A percentile compares a stretch with the other conserved stretches of the same genome.
phyloP scores from a whole-genome alignment of 257 asterid species.

The Scutellaria minor region DNA sequence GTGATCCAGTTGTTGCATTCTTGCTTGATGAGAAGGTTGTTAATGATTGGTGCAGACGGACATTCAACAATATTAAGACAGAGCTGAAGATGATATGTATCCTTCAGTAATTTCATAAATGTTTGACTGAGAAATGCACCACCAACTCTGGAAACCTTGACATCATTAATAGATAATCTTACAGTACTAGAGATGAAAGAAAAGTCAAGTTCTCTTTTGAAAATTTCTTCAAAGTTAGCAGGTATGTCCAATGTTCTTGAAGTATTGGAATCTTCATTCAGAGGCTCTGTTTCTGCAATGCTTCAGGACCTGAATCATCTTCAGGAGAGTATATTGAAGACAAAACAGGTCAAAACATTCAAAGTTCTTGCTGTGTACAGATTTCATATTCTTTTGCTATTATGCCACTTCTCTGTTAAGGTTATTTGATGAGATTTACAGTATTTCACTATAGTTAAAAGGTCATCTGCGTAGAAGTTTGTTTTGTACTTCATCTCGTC shows the following conservation, averaged over 20 bases:
- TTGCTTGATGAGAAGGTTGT: constrained; percentile 97
- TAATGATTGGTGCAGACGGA: constrained; percentile 93
- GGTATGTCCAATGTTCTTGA: constrained; percentile 77
- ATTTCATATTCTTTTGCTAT: constrained; percentile 12
- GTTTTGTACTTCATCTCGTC: constrained; percentile 15
- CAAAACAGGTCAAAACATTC: constrained; percentile 75
- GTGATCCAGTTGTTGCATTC: constrained; percentile 91
- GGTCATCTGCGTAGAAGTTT: constrained; percentile 13
- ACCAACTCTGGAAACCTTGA: constrained; percentile 50
- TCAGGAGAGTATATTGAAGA: constrained; percentile 79
- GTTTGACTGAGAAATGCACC: constrained; percentile 20
- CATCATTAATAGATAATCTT: constrained; percentile 62
- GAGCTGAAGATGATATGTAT: constrained; percentile 80
- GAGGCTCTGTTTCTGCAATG: constrained; percentile 72
- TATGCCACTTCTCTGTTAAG: constrained; percentile 11
- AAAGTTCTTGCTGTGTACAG: constrained; percentile 21
- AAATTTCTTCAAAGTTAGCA: constrained; percentile 71
- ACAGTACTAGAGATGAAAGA: constrained; percentile 53
- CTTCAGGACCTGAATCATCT: constrained; percentile 74
- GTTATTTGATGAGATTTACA: constrained; percentile 4
- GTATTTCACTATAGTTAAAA: background rate
- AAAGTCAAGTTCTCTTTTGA: constrained; percentile 58
- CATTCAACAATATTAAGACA: constrained; percentile 55
- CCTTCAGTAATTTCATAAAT: constrained; percentile 47
- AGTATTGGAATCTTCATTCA: constrained; percentile 85